phyloP scores from a whole-genome alignment of 768 basidiomycete genomes.

The Amanita rubescens region DNA sequence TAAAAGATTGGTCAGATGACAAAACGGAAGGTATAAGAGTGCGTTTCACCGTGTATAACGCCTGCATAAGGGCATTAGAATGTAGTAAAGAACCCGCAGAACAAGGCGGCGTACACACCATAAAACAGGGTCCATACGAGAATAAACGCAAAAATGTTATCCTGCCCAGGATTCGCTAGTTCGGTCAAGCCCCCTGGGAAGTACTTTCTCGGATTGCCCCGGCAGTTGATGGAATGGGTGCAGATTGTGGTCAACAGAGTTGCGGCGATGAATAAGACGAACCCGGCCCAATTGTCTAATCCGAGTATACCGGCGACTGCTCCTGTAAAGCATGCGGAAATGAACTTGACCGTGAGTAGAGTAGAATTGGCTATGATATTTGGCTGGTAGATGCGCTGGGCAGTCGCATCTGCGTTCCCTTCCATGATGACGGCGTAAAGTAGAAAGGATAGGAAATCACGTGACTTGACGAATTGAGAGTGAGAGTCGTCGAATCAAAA shows the following conservation, averaged over 20 bases:
- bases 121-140: conserved; percentile 93
- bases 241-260: conserved; percentile 60
- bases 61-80: conserved; percentile 19
- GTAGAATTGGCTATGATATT: conserved; percentile 61
- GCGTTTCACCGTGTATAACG: conserved; percentile 41
- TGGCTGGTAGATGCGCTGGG: conserved; percentile 57
- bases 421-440: conserved; percentile 29
- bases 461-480: conserved; percentile 3
- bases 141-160: conserved; percentile 86
- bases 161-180: conserved; percentile 78
- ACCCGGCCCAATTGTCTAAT: conserved; percentile 78
- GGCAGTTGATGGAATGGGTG: conserved; percentile 66
- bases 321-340: conserved; percentile 80
- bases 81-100: not conserved
- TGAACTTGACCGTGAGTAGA: conserved; percentile 64
- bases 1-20: not conserved
- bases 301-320: conserved; percentile 87
- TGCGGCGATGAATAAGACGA: conserved; percentile 65
- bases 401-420: conserved; percentile 40
- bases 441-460: conserved; percentile 1
- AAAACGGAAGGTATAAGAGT: not conserved
- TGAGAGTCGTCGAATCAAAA: not conserved
- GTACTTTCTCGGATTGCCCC: conserved; percentile 55
- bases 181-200: conserved; percentile 56
- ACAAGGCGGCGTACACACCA: conserved; percentile 47